These are phyloP conservation scores for Letharia lupina DNA, from an alignment of 495 filamentous ascomycete species.

Conservation along the genomic window DNA sequence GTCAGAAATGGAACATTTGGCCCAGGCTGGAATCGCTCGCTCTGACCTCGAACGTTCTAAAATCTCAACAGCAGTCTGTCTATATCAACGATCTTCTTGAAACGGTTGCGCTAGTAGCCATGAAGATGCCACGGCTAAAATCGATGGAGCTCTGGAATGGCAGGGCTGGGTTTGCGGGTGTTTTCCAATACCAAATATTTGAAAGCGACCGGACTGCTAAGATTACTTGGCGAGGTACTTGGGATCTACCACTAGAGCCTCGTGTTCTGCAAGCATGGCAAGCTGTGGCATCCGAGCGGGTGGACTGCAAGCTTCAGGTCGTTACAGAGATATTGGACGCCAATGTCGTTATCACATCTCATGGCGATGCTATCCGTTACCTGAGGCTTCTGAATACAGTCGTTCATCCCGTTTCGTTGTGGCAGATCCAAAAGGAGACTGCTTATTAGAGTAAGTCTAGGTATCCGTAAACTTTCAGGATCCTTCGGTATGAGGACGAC, in stretches of 20 bases:
- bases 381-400: conserved; percentile 23
- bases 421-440: conserved; percentile 23
- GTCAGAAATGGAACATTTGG: conserved; percentile 15
- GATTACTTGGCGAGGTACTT: conserved; percentile 33
- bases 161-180: conserved; percentile 29
- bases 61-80: conserved; percentile 19
- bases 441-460: conserved; percentile 15
- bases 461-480: conserved; percentile 16
- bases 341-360: conserved; percentile 21
- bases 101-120: conserved; percentile 30
- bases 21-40: conserved; percentile 30
- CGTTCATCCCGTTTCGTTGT: conserved; percentile 22
- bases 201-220: conserved; percentile 24
- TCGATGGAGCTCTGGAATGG: conserved; percentile 39
- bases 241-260: conserved; percentile 30
- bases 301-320: conserved; percentile 21
- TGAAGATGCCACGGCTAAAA: conserved; percentile 32
- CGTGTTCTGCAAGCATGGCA: conserved; percentile 32
- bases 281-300: conserved; percentile 29
- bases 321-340: conserved; percentile 23
- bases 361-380: conserved; percentile 18
- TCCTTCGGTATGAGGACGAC: conserved; percentile 14
- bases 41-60: conserved; percentile 22
- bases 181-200: conserved; percentile 32
- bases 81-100: conserved; percentile 20